Evolutionary conservation across 352 stramenopile species (phyloP).

Genomic region (Pythium dissotocum): DNA sequence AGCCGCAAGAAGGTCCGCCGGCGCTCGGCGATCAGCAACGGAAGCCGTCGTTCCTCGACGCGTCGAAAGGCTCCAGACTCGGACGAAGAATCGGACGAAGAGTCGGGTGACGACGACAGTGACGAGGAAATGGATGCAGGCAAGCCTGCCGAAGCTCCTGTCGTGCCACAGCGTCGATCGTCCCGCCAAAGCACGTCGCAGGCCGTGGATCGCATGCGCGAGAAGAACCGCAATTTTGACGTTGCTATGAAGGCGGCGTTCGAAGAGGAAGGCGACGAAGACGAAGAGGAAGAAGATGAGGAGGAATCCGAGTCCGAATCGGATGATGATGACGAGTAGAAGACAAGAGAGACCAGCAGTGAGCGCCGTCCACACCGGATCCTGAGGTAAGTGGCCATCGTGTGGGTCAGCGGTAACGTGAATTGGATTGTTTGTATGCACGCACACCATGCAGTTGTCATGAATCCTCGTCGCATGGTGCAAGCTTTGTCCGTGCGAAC

Average conservation of each 20-base stretch:
- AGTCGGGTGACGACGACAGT: conserved; percentile 12
- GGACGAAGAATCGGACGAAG: conserved; percentile 15
- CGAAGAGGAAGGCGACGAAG: conserved; percentile 25
- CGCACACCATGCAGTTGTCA: not conserved
- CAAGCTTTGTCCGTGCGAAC: not conserved
- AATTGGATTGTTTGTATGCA: conserved; percentile 18
- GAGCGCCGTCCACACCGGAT: not conserved
- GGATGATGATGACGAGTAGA: conserved; percentile 31
- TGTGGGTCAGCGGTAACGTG: not conserved
- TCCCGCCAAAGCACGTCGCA: conserved; percentile 59
- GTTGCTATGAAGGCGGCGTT: conserved; percentile 59
- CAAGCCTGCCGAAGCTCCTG: conserved; percentile 4
- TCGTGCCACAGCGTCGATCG: conserved; percentile 37
- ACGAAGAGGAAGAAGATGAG: conserved; percentile 15
- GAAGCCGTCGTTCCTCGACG: conserved; percentile 30
- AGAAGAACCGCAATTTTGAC: conserved; percentile 55
- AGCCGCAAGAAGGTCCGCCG: conserved; percentile 33
- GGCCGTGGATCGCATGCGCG: conserved; percentile 60
- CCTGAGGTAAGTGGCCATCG: not conserved
- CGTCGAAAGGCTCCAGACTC: conserved; percentile 5
- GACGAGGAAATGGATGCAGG: conserved; percentile 12
- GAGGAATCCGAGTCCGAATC: conserved; percentile 32
- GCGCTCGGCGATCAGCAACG: conserved; percentile 23
- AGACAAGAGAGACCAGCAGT: conserved; percentile 21
- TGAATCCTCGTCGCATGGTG: not conserved